A percentile compares a stretch with the other conserved stretches of the same genome.
These are phyloP conservation scores for Ustilago hordei DNA, from an alignment of 1,284 basidiomycete species.

Conservation along the genomic window DNA sequence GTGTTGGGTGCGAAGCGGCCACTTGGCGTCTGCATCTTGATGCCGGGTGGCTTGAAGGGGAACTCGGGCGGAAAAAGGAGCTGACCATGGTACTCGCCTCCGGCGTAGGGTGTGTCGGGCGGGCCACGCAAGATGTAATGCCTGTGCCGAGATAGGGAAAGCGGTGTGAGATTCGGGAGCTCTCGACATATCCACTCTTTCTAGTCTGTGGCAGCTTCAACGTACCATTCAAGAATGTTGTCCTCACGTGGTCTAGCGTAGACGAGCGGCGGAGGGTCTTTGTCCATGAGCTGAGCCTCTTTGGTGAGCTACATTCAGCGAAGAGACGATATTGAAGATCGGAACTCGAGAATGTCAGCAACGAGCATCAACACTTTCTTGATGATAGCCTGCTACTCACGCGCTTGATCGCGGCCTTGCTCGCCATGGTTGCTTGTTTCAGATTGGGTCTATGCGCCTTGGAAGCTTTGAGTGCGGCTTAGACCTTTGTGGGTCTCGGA, in stretches of 20 bases:
- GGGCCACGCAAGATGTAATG: conserved; percentile 78
- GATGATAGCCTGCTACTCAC: conserved; percentile 12
- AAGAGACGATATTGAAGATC: neutral
- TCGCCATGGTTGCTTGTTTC: conserved; percentile 34
- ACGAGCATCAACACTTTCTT: neutral
- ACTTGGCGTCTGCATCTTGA: conserved; percentile 96
- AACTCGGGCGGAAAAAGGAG: conserved; percentile 79
- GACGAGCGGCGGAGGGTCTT: conserved; percentile 90
- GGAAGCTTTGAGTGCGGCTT: neutral
- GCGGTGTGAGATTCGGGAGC: neutral
- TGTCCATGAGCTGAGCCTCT: conserved; percentile 93
- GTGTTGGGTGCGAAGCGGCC: conserved; percentile 91
- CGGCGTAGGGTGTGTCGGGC: conserved; percentile 89
- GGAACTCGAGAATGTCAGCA: neutral
- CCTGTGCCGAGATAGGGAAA: conserved; percentile 68
- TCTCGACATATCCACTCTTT: neutral
- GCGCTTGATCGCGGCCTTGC: conserved; percentile 50
- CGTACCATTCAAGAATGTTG: conserved; percentile 78
- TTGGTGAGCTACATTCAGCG: conserved; percentile 76
- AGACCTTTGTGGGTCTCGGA: neutral
- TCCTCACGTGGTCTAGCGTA: conserved; percentile 95
- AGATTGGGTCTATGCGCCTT: neutral
- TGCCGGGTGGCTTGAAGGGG: conserved; percentile 77
- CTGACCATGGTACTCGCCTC: conserved; percentile 87
- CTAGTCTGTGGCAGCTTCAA: conserved; percentile 21